Base-by-base conservation (phyloP, 805 yeast species). In the Wickerhamomyces subpelliculosus region DNA sequence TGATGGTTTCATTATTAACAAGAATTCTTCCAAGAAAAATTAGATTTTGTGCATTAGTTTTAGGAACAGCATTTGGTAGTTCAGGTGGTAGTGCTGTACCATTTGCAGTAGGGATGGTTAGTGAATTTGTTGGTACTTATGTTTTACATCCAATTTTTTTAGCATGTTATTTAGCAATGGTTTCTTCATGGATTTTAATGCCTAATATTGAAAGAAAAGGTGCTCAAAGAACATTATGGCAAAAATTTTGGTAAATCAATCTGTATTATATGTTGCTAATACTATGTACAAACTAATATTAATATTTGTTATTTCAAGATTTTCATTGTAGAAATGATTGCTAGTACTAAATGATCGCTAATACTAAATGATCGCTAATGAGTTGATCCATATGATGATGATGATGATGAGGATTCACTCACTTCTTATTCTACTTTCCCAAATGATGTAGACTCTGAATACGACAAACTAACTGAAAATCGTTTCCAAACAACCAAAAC, bases 61-160 rank as follows among this genome's bases (percentile, higher is more conserved):
- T 74, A 32, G 67, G 65, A 55, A 70, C 78, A 1, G 78, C 79
- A 0, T 72, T 73, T 50, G 80, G 80, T 1, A 65, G 74, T 8
- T 63, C 73, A 17, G 80, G 80, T 14, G 80, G 79, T n/a, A 75
- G 78, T 3, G 48, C 73, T 5, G 64, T 72, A 40, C 80, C 80
- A 21, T 73, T 74, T 45, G 33, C 72, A 13, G 71, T 73, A 13
- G 80, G 80, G 27, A 51, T 74, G 36, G 55, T 71, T 14, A 62
- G 75, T 5, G 68, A 73, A 48, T 55, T 41, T 34, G 52, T 51
- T 4, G 77, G 78, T 2, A 63, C 78, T 0, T 73, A 44, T 44
- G 73, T 72, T 4, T 67, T 74, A 24, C 64, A 72, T 55, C 79
- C 80, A 4, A 55, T 68, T 18, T 62, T 69, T 37, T 51, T 73